Base-by-base conservation (phyloP, 371 early-diverging fungal species). In the Neoconidiobolus thromboides region DNA sequence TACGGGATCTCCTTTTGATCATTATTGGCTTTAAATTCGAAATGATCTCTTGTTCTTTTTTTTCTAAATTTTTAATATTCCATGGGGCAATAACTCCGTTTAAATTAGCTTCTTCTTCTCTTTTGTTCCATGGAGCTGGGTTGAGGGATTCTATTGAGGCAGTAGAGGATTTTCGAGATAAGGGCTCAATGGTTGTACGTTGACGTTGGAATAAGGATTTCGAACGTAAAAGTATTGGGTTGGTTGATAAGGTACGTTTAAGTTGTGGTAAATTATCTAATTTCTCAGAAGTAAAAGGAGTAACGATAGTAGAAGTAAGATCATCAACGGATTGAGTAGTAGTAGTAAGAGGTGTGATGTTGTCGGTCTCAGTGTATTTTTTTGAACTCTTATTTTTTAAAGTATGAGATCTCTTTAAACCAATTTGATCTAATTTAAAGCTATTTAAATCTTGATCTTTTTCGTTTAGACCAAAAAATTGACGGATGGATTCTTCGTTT, bases 41-140 rank as follows among this genome's bases (percentile, higher is more conserved):
- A 12, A 55, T 2, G 37, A 55, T 42, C 10, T 26, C 55, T 14
- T 55, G 55, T 7, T 55, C 55, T n/a, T 26, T 40, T 3, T 12
- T n/a, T 26, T 55, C 55, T n/a, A 55, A 10, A 14, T 55, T 55
- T 40, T 55, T 55, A 40, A 55, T 55, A 42, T 55, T 55, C 55
- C 55, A 55, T 26, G 55, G 55, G 0, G 55, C 55, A 40, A 55
- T 55, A 5, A 55, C 55, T 2, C 10, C 40, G 9, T 55, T 10
- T 7, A 36, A 4, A 3, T 12, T 12, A 10, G 14, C 37, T 5
- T 55, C 38, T 12, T 55, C 55, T 26, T 12, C 38, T 12, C 3
- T 38, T 6, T 3, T 26, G n/a, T 55, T 55, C 55, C 55, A 55
- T 26, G 55, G 55, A 5, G 55, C 55, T 12, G 38, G 2, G 9